Base-by-base conservation (phyloP, 331 rosid genomes). In the Rhamnella rubrinervis region DNA sequence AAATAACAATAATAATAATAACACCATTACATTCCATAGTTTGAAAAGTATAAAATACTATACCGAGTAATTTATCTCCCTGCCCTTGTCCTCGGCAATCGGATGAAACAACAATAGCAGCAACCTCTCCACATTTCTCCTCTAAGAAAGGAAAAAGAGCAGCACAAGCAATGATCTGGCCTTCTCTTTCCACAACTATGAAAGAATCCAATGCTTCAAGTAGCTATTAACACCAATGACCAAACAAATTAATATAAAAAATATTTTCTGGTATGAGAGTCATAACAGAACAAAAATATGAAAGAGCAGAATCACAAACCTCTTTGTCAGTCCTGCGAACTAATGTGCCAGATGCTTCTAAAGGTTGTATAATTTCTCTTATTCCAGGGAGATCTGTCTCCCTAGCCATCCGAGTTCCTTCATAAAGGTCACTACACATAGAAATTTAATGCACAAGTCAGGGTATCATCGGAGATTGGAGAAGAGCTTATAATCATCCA, bases 1-100 rank as follows among this genome's bases (percentile, higher is more conserved):
- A 23, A 23, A 23, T 0, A 23, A 23, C 0, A 53, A 18, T n/a
- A n/a, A n/a, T n/a, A n/a, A n/a, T n/a, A n/a, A 18, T 6, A 53
- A 8, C 10, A 12, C 25, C 25, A n/a, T 3, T 19, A 53, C n/a
- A 21, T 44, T 31, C 26, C 8, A 21, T 26, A n/a, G 59, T 59
- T 23, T 31, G 1, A n/a, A n/a, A 18, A 40, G n/a, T 8, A 52
- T 69, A 70, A 26, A 80, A 70, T 60, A 56, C 56, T 84, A 66
- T 91, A 95, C 97, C 99, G 57, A 95, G 97, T 88, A 95, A 82
- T 81, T 91, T 91, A 77, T 95, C 96, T 51, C 99, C 99, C 74
- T 87, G 96, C 63, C 99, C 99, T 80, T 91, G 95, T 72, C 93
- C 95, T 17, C 87, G 97, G 69, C 97, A 91, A 67, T 95, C 96